These are phyloP conservation scores for Primulina tabacum DNA, from an alignment of 257 asterid species.

Conservation along the genomic window DNA sequence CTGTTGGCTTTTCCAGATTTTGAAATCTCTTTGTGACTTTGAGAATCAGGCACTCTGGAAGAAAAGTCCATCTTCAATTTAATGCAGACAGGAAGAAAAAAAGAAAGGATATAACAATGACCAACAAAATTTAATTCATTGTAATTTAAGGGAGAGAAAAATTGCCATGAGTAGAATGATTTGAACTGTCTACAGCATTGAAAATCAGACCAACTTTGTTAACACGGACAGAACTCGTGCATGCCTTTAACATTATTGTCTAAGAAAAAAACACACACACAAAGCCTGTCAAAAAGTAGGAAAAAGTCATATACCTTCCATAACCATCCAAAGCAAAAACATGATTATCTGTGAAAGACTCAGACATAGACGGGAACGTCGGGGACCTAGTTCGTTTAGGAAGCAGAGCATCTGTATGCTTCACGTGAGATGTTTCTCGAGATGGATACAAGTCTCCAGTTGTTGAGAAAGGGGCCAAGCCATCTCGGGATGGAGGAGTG, in stretches of 20 bases:
- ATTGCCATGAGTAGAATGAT: not conserved
- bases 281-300: conserved; percentile 7
- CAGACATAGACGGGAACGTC: conserved; percentile 34
- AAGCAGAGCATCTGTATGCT: conserved; percentile 47
- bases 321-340: conserved; percentile 30
- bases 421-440: conserved; percentile 42
- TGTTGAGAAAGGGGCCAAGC: conserved; percentile 30
- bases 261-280: conserved; percentile 10
- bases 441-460: conserved; percentile 34
- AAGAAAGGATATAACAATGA: conserved; percentile 16
- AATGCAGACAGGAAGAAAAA: conserved; percentile 41
- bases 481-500: conserved; percentile 36
- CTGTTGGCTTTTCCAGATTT: conserved; percentile 30
- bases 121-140: not conserved
- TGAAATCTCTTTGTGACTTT: conserved; percentile 40
- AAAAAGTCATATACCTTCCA: conserved; percentile 42
- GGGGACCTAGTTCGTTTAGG: conserved; percentile 81
- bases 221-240: not conserved
- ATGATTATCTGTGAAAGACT: conserved; percentile 36
- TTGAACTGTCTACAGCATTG: not conserved
- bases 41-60: conserved; percentile 43
- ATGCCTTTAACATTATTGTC: not conserved
- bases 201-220: not conserved
- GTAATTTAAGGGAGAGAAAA: not conserved
- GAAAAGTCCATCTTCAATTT: conserved; percentile 32